These are phyloP conservation scores for Colletotrichum caudatum DNA, from an alignment of 2,329 filamentous ascomycete species.

Conservation along the genomic window DNA sequence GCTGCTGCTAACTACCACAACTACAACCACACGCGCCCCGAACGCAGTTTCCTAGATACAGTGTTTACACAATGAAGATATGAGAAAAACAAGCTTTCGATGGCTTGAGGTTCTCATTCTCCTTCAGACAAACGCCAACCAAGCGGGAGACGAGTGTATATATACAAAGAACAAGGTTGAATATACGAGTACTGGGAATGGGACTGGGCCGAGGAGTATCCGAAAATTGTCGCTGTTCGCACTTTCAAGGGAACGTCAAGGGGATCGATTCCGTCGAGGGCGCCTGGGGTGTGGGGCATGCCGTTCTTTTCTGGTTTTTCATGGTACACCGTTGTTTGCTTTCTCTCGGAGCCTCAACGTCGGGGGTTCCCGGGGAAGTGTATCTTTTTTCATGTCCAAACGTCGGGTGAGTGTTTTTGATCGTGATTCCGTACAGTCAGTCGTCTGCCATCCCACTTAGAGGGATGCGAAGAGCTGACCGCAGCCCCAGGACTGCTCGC, in stretches of 20 bases:
- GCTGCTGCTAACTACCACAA: neutral
- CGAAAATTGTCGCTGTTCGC: conserved; percentile 7
- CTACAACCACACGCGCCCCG: neutral
- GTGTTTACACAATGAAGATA: neutral
- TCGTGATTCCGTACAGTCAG: neutral
- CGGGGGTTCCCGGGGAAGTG: neutral
- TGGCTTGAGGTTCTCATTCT: neutral
- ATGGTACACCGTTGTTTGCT: conserved; percentile 4
- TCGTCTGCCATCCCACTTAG: conserved; percentile 16
- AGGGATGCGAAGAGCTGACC: conserved; percentile 57
- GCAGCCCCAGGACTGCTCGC: conserved; percentile 87
- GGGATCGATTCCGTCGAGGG: conserved; percentile 8
- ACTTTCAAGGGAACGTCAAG: conserved; percentile 15
- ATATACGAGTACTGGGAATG: neutral
- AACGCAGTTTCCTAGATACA: conserved; percentile 1
- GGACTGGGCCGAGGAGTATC: neutral
- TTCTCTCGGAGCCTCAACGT: conserved; percentile 12
- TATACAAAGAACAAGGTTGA: neutral
- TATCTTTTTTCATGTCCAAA: conserved; percentile 17
- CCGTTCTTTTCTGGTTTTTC: neutral
- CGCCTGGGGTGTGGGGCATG: neutral
- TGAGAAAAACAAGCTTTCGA: neutral
- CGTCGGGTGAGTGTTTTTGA: conserved; percentile 10
- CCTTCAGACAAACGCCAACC: neutral
- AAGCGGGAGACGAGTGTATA: neutral